Conservation (phyloP, 1,284 basidiomycete genomes). For the Sanguinoderma infundibulare region DNA sequence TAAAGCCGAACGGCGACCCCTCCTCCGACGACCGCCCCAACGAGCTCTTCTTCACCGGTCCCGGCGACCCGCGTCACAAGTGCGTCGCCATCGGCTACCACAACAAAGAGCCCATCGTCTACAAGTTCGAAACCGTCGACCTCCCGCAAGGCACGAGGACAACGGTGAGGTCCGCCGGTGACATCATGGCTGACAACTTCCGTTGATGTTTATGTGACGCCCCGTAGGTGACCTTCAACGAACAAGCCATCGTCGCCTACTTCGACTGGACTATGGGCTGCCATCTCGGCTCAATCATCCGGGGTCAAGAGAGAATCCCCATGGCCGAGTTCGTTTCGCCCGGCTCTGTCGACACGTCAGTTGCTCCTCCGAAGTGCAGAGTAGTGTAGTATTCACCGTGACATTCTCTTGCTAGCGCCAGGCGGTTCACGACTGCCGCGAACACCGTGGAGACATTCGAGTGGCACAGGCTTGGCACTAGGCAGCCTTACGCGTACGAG, state of each 20-base stretch:
- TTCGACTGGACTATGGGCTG: constrained; percentile 64
- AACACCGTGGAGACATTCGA: constrained; percentile 51
- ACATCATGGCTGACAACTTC: no score
- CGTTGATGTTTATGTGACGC: no score
- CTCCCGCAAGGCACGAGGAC: constrained; percentile 24
- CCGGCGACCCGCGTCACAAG: constrained; percentile 63
- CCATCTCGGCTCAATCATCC: constrained; percentile 59
- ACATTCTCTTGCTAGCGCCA: constrained; percentile 46
- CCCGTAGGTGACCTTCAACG: constrained; percentile 48
- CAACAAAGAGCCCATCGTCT: constrained; percentile 63
- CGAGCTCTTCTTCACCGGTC: constrained; percentile 71
- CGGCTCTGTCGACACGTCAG: constrained; percentile 49
- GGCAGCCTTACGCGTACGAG: constrained; percentile 55
- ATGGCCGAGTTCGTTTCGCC: constrained; percentile 66
- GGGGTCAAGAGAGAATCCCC: constrained; percentile 56
- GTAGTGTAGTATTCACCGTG: no score
- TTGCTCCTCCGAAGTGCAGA: no score
- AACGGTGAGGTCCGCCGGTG: constrained; percentile 20
- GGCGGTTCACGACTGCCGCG: constrained; percentile 59
- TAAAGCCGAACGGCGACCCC: background rate
- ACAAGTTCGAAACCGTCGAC: constrained; percentile 62
- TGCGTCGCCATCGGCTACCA: constrained; percentile 64
- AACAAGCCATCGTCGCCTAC: constrained; percentile 56
- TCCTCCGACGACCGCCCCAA: constrained; percentile 24
- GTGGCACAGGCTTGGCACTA: constrained; percentile 57